Conservation (phyloP, 371 early-diverging fungal species). For the Mortierella sp. region DNA sequence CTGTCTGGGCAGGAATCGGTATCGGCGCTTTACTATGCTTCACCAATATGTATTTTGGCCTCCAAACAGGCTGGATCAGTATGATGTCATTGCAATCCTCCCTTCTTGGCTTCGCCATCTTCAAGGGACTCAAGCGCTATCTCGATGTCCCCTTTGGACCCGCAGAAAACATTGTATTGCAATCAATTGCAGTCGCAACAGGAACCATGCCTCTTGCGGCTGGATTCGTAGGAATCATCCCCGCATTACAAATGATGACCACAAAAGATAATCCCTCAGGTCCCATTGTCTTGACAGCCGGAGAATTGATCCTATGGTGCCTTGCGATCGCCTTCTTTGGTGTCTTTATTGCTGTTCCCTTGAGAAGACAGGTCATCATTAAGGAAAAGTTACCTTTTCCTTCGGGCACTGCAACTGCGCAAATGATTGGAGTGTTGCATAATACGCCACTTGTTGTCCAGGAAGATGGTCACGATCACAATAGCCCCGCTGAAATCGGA, state of each 20-base stretch:
- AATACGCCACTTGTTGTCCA: conserved; percentile 54
- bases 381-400: conserved; percentile 88
- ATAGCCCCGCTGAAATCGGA: background rate
- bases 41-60: conserved; percentile 89
- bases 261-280: conserved; percentile 40
- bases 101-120: conserved; percentile 81
- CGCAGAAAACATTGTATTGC: conserved; percentile 85
- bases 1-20: conserved; percentile 51
- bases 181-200: conserved; percentile 87
- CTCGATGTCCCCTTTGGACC: conserved; percentile 73
- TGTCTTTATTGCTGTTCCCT: conserved; percentile 90
- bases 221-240: conserved; percentile 85
- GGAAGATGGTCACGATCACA: background rate
- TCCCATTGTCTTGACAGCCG: conserved; percentile 23
- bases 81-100: conserved; percentile 92
- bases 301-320: conserved; percentile 77
- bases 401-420: conserved; percentile 89
- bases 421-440: conserved; percentile 86
- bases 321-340: conserved; percentile 90
- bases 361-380: conserved; percentile 84
- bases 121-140: conserved; percentile 69
- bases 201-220: conserved; percentile 90
- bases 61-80: conserved; percentile 89
- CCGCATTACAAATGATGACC: conserved; percentile 76
- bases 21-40: conserved; percentile 84